Evolutionary conservation across 768 basidiomycete genomes (phyloP).

Genomic region (Lactarius tabidus): DNA sequence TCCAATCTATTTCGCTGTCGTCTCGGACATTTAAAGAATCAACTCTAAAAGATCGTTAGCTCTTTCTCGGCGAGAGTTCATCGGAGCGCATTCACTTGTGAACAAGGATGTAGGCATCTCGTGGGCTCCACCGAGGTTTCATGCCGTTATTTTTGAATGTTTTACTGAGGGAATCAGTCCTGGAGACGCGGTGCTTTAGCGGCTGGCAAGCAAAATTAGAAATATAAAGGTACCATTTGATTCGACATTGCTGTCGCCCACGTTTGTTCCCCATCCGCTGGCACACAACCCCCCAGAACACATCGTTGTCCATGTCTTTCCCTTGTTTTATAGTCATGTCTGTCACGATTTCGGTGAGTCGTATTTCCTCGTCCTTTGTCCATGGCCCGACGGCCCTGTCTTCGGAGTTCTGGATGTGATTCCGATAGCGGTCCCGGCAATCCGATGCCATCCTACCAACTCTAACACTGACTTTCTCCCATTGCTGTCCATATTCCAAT

Average conservation of each 20-base stretch:
- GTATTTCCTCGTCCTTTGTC: conserved; percentile 76
- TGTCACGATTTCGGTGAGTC: conserved; percentile 68
- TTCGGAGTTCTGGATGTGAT: conserved; percentile 69
- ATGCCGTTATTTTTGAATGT: conserved; percentile 68
- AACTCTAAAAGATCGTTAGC: conserved; percentile 43
- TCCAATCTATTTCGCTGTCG: conserved; percentile 86
- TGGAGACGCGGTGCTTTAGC: conserved; percentile 29
- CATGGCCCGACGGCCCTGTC: conserved; percentile 61
- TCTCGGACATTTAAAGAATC: conserved; percentile 70
- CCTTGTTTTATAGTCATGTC: conserved; percentile 70
- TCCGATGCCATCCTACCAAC: conserved; percentile 77
- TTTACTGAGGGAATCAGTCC: conserved; percentile 75
- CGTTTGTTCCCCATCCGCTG: conserved; percentile 72
- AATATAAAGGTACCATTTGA: conserved; percentile 61
- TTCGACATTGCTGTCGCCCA: conserved; percentile 79
- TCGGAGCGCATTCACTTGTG: conserved; percentile 55
- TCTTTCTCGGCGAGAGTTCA: conserved; percentile 2
- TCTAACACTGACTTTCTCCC: conserved; percentile 69
- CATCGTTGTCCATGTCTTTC: conserved; percentile 70
- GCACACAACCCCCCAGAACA: conserved; percentile 79
- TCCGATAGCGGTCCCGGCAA: conserved; percentile 82
- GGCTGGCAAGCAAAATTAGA: neutral
- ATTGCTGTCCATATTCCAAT: conserved; percentile 62
- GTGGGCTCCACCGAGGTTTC: conserved; percentile 67
- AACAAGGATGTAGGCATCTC: conserved; percentile 76